These are phyloP conservation scores for Wickerhamiella kurtzmanii DNA, from an alignment of 805 yeast genomes.

Conservation along the genomic window DNA sequence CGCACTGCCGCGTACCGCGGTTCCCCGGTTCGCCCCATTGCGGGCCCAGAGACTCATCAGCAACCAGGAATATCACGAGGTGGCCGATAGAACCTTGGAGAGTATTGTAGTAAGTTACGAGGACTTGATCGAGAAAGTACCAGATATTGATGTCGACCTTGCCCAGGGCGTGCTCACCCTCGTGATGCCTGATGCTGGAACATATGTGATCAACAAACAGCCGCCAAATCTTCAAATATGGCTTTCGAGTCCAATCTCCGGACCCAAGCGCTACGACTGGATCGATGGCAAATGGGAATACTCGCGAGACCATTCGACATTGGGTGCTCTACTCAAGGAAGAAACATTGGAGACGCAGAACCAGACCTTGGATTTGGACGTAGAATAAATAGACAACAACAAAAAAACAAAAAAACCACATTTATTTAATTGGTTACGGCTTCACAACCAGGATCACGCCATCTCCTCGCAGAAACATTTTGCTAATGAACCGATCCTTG, in stretches of 20 bases:
- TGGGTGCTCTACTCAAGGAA: conserved; percentile 35
- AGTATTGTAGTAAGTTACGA: conserved; percentile 54
- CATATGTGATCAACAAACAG: conserved; percentile 89
- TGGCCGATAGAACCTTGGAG: conserved; percentile 61
- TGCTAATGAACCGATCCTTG: conserved; percentile 69
- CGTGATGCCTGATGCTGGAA: conserved; percentile 55
- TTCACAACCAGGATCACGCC: conserved; percentile 62
- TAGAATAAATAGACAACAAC: not conserved
- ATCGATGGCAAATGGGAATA: conserved; percentile 68
- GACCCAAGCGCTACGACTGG: conserved; percentile 75
- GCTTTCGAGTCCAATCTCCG: conserved; percentile 86
- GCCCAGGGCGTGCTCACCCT: conserved; percentile 79
- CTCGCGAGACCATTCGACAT: conserved; percentile 43
- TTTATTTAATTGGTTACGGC: too few species aligned
- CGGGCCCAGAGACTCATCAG: conserved; percentile 1
- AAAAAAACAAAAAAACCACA: not conserved
- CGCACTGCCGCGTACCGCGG: too few species aligned
- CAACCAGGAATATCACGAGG: conserved; percentile 42
- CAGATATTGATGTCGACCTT: conserved; percentile 62
- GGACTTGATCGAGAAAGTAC: conserved; percentile 43
- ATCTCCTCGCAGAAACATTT: conserved; percentile 89
- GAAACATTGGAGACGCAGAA: conserved; percentile 31
- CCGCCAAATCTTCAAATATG: conserved; percentile 97
- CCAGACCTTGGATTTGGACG: conserved; percentile 13
- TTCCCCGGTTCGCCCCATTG: not conserved